A percentile compares a stretch with the other conserved stretches of the same genome.
Conservation (phyloP, 2,329 filamentous ascomycete species). For the Sporothrix brasiliensis region DNA sequence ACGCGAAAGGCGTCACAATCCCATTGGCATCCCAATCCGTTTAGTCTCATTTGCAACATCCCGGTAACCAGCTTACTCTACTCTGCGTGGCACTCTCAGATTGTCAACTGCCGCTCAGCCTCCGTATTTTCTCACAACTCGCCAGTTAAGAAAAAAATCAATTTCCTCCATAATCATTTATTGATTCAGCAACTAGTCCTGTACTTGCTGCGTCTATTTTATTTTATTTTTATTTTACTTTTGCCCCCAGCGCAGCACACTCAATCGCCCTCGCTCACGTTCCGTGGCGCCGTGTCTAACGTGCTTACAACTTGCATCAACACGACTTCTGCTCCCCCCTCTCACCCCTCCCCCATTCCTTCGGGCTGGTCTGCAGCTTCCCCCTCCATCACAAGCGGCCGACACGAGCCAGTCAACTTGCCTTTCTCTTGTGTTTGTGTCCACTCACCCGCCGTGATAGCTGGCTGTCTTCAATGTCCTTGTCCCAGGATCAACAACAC, state of each 20-base stretch:
- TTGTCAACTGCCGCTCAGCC: conserved; percentile 20
- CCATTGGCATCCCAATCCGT: conserved; percentile 28
- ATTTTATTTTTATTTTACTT: neutral
- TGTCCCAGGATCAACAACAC: conserved; percentile 23
- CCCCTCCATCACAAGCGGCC: conserved; percentile 16
- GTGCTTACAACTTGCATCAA: conserved; percentile 29
- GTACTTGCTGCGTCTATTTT: neutral
- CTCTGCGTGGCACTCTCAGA: neutral
- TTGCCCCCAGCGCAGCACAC: neutral
- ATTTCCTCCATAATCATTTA: conserved; percentile 3
- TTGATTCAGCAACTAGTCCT: neutral
- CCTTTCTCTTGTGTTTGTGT: conserved; percentile 11
- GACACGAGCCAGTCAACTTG: conserved; percentile 23
- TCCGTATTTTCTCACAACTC: conserved; percentile 16
- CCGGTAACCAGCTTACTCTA: neutral
- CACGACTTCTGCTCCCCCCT: conserved; percentile 15
- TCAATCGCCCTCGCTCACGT: neutral
- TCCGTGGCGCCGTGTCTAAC: conserved; percentile 27
- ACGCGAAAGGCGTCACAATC: conserved; percentile 6
- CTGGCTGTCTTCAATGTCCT: conserved; percentile 24
- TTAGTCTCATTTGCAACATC: conserved; percentile 13
- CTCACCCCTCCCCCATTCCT: conserved; percentile 28
- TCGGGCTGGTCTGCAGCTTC: conserved; percentile 29
- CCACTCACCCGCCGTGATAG: conserved; percentile 20
- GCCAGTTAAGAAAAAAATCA: neutral